Base-by-base conservation (phyloP, 192 early-diverging fungal species). In the Coemansia sp. region DNA sequence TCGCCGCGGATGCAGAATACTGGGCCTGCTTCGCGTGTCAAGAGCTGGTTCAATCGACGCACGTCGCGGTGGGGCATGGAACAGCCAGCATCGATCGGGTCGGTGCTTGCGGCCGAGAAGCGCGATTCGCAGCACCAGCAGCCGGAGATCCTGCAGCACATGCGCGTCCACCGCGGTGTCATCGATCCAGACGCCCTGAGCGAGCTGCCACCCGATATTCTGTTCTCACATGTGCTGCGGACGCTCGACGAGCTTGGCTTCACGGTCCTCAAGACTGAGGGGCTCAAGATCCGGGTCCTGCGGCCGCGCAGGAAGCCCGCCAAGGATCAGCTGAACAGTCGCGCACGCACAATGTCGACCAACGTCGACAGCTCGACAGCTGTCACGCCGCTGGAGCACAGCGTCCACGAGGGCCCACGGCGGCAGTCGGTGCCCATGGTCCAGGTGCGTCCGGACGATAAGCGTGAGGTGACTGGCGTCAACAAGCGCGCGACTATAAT, bases 141-240 rank as follows among this genome's bases (percentile, higher is more conserved):
- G 59, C 65, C 71, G 15, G 82, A 84, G 63, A 78, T 80, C 28
- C 59, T 87, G 52, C 71, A 82, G 31, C 87, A 91, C 56, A 85
- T 92, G 61, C 86, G 87, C 25, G 83, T 86, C 23, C 88, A 91
- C 59, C 88, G 89, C 45, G 91, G 91, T 35, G 91, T 87, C 20
- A 87, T 92, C 0, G 89, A 91, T 45, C 77, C 88, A 18, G 82
- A 85, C 37, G 89, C 89, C 7, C 72, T 92, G 43, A 90, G 89
- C 20, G 82, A 85, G 23, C 66, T 85, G 30, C 72, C 86, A 23
- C 91, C 91, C 1, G 83, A 85, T 7, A 88, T 89, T 63, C 76
- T 92, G 34, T 87, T 91, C 61, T 83, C 79, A 31, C 84, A 88
- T 9, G 84, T 92, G 34, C 87, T 88, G 58, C 83, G 84, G 53